Evolutionary conservation across 805 yeast species (phyloP).

Genomic region (Saturnispora serradocipensis): DNA sequence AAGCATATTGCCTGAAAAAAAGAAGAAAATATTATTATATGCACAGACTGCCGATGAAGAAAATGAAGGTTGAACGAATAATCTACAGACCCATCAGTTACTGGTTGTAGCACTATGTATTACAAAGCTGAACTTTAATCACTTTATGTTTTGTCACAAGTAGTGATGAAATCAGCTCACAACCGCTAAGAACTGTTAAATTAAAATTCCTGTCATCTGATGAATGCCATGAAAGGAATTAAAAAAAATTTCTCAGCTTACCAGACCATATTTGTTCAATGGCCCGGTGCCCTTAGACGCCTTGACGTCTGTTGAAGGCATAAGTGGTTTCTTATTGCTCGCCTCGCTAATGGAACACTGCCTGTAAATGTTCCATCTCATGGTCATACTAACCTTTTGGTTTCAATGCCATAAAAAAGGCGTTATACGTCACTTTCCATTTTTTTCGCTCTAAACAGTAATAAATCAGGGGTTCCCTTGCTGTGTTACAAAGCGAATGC

Average conservation of each 20-base stretch:
- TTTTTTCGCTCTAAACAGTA: background rate
- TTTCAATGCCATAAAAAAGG: background rate
- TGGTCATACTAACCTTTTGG: background rate
- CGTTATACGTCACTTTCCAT: background rate
- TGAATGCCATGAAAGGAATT: background rate
- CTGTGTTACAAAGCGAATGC: background rate
- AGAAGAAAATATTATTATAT: no score
- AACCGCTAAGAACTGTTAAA: background rate
- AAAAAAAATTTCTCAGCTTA: background rate
- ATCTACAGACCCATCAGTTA: no score
- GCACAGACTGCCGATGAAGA: background rate
- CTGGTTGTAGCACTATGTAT: background rate
- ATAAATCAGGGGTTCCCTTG: background rate
- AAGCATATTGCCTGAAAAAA: background rate
- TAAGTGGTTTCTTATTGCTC: no score
- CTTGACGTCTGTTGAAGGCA: no score
- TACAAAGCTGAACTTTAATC: background rate
- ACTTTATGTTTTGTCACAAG: background rate
- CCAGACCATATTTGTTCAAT: background rate
- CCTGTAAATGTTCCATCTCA: background rate
- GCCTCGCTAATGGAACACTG: background rate
- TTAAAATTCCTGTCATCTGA: background rate
- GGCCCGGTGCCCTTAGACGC: background rate
- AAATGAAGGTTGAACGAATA: background rate
- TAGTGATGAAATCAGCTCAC: background rate